phyloP scores from a whole-genome alignment of 2,329 filamentous ascomycete genomes.

The Colletotrichum graminicola region DNA sequence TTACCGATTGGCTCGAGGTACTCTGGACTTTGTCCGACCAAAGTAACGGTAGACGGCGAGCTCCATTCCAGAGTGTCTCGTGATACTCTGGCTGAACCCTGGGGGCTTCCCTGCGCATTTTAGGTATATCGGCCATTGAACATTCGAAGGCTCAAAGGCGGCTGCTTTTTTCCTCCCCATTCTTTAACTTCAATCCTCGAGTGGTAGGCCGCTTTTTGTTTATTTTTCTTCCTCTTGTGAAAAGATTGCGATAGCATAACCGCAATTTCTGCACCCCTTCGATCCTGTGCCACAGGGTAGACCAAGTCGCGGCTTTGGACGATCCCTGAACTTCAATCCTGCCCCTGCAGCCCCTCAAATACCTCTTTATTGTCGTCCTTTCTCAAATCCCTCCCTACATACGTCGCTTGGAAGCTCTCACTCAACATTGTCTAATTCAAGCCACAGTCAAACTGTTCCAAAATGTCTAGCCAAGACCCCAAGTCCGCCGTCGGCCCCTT shows the following conservation, averaged over 20 bases:
- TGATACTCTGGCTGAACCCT: slow-evolving; percentile 22
- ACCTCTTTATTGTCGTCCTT: background rate
- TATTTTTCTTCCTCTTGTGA: too few species aligned
- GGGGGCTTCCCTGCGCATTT: slow-evolving; percentile 8
- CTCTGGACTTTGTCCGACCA: background rate
- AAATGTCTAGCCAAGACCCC: slow-evolving; percentile 33
- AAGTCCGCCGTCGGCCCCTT: slow-evolving; percentile 68
- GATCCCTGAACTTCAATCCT: background rate
- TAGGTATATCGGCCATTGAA: slow-evolving; percentile 17
- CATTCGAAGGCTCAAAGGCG: background rate
- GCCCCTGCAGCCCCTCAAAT: slow-evolving; percentile 5
- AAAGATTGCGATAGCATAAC: background rate
- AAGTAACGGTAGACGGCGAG: slow-evolving; percentile 33
- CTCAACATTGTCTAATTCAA: slow-evolving; percentile 8
- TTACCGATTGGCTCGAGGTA: background rate
- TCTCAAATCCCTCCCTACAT: background rate
- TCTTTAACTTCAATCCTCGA: background rate
- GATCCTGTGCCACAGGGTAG: background rate
- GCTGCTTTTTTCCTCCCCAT: background rate
- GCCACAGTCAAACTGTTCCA: background rate
- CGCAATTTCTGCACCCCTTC: background rate
- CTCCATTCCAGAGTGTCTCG: slow-evolving; percentile 39
- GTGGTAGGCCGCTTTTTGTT: too few species aligned
- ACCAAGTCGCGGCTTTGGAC: slow-evolving; percentile 4
- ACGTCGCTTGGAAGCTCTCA: background rate